Evolutionary conservation across 2,329 filamentous ascomycete species (phyloP), one percentile per base, ranked within the genome.

Genomic region (Beauveria medogensis): DNA sequence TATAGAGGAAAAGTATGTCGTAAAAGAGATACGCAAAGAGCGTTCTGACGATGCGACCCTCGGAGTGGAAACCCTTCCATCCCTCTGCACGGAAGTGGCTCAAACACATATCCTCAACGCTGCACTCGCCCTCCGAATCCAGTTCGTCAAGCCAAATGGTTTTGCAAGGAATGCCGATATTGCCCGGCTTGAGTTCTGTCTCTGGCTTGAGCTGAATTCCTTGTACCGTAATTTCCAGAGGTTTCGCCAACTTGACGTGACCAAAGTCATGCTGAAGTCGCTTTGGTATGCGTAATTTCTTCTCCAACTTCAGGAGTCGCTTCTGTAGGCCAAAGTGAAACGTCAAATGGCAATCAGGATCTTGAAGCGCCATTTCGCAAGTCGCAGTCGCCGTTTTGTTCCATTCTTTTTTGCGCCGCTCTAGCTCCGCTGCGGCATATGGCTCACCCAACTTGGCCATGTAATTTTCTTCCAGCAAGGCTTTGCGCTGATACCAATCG

Each of bases 311-410:
- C 55, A 84, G 82, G n/a, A 97, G 84, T 1, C 94, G 88, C 72
- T 96, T 97, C 72, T 97, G 93, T 7, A 99, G 77, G 68, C 97
- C 93, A 69, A 96, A 91, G 70, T 99, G 93, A 71, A 91, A 93
- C 62, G 96, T 94, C 26, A 96, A 75, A 73, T 99, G 94, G 62
- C 93, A 96, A 61, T 94, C 83, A 30, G 86, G 85, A 68, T 99
- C 94, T 70, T 96, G 88, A 0, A 99, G 80, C 0, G 91, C 94
- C 46, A 83, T 78, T 72, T 96, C 92, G 69, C 94, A 97, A 0
- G 94, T 99, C 8, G 78, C 75, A 4, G 90, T 78, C 0, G 94
- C 91, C 22, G 86, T 80, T 9, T 83, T 80, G 70, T 87, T 91
- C 92, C 92, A 99, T 65, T 90, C 81, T 67, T 88, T 93, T 75